Evolutionary conservation across 2,329 filamentous ascomycete species (phyloP).

Genomic region (Lachnellula suecica): DNA sequence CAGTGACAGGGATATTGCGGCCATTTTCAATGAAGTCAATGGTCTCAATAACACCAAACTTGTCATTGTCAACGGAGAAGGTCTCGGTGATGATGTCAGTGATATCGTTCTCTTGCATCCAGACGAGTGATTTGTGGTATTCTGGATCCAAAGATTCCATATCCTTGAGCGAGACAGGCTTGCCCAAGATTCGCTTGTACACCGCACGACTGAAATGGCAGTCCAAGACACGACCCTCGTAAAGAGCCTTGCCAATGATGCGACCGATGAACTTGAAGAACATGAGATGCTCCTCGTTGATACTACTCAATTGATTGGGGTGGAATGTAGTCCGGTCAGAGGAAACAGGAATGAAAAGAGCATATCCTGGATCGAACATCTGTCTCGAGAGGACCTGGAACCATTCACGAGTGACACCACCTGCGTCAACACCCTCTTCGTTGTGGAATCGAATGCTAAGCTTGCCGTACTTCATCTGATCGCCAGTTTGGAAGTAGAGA

Average conservation of each 20-base stretch:
- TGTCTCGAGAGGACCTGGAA: slow-evolving; percentile 96
- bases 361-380: slow-evolving; percentile 99
- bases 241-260: slow-evolving; percentile 96
- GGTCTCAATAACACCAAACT: slow-evolving; percentile 84
- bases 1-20: slow-evolving; percentile 88
- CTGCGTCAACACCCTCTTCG: slow-evolving; percentile 96
- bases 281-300: slow-evolving; percentile 93
- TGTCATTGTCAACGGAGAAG: slow-evolving; percentile 91
- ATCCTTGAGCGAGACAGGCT: slow-evolving; percentile 94
- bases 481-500: slow-evolving; percentile 93
- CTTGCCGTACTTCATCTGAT: slow-evolving; percentile 99
- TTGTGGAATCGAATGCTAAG: slow-evolving; percentile 96
- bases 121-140: slow-evolving; percentile 97
- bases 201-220: slow-evolving; percentile 99
- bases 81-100: slow-evolving; percentile 96
- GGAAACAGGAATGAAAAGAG: slow-evolving; percentile 92
- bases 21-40: slow-evolving; percentile 87
- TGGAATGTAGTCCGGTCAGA: slow-evolving; percentile 98
- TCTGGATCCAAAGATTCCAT: slow-evolving; percentile 99
- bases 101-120: slow-evolving; percentile 99
- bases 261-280: slow-evolving; percentile 99
- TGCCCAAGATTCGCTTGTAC: slow-evolving; percentile 95
- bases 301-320: slow-evolving; percentile 87
- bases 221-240: slow-evolving; percentile 92
- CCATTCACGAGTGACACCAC: slow-evolving; percentile 97